A percentile compares a stretch with the other conserved stretches of the same genome.
phyloP scores from a whole-genome alignment of 2,329 filamentous ascomycete species.

The Microascus cirrosus region DNA sequence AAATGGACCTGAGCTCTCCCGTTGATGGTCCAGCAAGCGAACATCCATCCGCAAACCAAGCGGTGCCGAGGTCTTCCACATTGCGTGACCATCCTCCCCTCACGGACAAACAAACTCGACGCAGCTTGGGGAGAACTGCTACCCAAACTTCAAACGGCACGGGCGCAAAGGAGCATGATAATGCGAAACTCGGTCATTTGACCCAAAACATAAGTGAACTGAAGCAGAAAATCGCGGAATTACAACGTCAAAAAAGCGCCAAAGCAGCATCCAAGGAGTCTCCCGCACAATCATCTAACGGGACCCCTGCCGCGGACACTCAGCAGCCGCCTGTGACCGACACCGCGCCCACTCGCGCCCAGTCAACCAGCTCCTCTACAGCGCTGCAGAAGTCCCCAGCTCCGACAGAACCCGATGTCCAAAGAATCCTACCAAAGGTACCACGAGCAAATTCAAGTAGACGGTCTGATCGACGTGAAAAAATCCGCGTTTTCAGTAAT shows the following conservation, averaged over 20 bases:
- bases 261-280: conserved; percentile 4
- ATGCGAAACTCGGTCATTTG: conserved; percentile 34
- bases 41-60: neutral
- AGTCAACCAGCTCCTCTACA: neutral
- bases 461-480: neutral
- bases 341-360: neutral
- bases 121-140: conserved; percentile 27
- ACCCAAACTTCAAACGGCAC: conserved; percentile 12
- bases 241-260: conserved; percentile 39
- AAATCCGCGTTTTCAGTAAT: conserved; percentile 1
- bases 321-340: conserved; percentile 7
- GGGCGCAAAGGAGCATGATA: conserved; percentile 16
- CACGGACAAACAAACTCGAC: conserved; percentile 23
- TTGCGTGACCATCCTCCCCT: conserved; percentile 34
- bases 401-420: conserved; percentile 10
- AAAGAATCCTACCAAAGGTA: neutral
- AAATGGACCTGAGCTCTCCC: conserved; percentile 54
- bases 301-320: neutral
- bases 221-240: conserved; percentile 46
- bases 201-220: conserved; percentile 50
- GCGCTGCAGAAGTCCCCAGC: neutral
- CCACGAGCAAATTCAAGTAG: neutral
- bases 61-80: conserved; percentile 21
- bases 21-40: neutral
- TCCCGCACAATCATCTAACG: neutral